Evolutionary conservation across 352 stramenopile species (phyloP).

Genomic region (Thalassiosira mediterranea): DNA sequence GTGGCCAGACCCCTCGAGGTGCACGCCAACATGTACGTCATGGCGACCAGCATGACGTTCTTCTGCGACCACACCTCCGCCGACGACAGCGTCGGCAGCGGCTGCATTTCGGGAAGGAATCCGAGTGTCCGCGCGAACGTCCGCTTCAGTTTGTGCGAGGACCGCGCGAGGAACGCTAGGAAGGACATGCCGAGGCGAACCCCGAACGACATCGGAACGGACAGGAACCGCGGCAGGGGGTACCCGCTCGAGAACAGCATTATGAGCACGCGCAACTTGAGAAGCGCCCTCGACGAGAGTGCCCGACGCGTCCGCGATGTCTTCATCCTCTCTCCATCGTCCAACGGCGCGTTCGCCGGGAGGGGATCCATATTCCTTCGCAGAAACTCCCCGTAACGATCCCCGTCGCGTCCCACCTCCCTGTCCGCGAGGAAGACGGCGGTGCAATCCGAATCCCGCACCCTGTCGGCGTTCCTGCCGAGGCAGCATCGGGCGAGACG

Average conservation of each 20-base stretch:
- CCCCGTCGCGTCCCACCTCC: conserved; percentile 48
- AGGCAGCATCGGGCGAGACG: conserved; percentile 59
- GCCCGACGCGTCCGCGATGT: conserved; percentile 16
- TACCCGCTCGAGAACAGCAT: conserved; percentile 77
- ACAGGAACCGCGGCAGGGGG: conserved; percentile 66
- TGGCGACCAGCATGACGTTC: conserved; percentile 81
- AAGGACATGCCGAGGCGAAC: conserved; percentile 55
- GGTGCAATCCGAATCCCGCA: conserved; percentile 79
- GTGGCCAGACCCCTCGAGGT: conserved; percentile 77
- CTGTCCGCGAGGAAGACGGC: conserved; percentile 74
- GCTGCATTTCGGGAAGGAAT: conserved; percentile 14
- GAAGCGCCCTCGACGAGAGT: conserved; percentile 16
- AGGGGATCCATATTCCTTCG: conserved; percentile 25
- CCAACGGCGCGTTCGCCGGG: not conserved
- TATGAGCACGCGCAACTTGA: conserved; percentile 61
- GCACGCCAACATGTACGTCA: conserved; percentile 84
- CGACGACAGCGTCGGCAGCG: conserved; percentile 69
- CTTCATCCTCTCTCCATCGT: not conserved
- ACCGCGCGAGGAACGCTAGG: conserved; percentile 41
- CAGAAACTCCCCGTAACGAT: conserved; percentile 42
- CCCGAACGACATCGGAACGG: conserved; percentile 58
- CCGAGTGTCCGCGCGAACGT: conserved; percentile 11
- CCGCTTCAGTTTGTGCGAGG: conserved; percentile 17
- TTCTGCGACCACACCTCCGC: conserved; percentile 82
- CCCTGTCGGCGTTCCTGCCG: conserved; percentile 69